Evolutionary conservation across 2,329 filamentous ascomycete species (phyloP).

Genomic region (Nigrospora sphaerica): DNA sequence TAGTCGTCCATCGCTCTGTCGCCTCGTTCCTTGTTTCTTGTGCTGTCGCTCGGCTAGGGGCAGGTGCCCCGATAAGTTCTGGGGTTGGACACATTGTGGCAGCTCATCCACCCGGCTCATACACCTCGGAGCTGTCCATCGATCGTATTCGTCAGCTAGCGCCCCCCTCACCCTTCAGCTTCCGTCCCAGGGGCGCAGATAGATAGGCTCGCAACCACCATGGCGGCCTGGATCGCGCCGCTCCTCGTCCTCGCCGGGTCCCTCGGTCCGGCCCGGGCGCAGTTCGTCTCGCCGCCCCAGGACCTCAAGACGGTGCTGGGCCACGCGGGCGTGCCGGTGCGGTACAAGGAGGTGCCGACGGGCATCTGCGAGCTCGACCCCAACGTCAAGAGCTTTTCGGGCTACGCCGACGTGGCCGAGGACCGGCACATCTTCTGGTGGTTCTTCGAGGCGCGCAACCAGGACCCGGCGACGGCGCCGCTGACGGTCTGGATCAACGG

Average conservation of each 20-base stretch:
- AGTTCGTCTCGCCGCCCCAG: constrained; percentile 20
- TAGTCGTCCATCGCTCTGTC: no score
- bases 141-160: no score
- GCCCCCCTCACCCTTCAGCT: no score
- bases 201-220: not conserved
- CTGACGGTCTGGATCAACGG: constrained; percentile 47
- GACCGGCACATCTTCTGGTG: constrained; percentile 36
- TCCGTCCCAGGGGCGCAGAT: no score
- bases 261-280: constrained; percentile 9
- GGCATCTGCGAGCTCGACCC: constrained; percentile 37
- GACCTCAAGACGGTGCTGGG: constrained; percentile 17
- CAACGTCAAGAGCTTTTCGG: constrained; percentile 32
- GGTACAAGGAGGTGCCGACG: constrained; percentile 39
- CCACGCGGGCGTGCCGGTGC: constrained; percentile 29
- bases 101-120: no score
- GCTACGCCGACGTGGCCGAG: constrained; percentile 32
- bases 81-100: no score
- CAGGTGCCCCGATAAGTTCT: no score
- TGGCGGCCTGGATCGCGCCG: not conserved
- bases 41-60: no score
- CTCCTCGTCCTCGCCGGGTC: not conserved
- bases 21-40: no score
- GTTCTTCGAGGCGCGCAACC: constrained; percentile 42
- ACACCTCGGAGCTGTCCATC: no score
- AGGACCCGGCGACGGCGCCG: constrained; percentile 34